These are phyloP conservation scores for Harringtonia lauricola DNA, from an alignment of 2,329 filamentous ascomycete genomes.

Conservation along the genomic window DNA sequence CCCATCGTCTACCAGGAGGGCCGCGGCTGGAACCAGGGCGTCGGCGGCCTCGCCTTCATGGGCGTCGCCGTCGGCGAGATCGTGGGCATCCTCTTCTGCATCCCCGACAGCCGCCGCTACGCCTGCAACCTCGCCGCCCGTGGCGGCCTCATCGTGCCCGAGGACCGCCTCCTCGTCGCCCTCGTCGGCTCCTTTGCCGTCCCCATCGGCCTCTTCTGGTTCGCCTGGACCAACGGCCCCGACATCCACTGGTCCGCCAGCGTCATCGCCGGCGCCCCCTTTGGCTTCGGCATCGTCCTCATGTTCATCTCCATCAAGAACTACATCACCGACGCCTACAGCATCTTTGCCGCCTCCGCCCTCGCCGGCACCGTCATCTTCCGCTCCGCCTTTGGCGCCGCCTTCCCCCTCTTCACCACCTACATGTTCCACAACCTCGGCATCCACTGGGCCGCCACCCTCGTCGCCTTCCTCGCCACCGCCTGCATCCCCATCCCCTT, in stretches of 20 bases:
- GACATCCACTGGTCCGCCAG: conserved; percentile 47
- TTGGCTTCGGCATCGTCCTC: conserved; percentile 24
- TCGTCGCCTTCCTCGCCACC: conserved; percentile 32
- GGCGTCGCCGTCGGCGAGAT: conserved; percentile 37
- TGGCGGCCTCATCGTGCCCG: conserved; percentile 18
- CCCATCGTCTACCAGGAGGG: conserved; percentile 41
- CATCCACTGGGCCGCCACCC: conserved; percentile 44
- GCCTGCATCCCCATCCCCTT: conserved; percentile 44
- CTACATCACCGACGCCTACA: conserved; percentile 42
- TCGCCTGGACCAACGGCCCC: conserved; percentile 51
- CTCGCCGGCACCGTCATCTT: conserved; percentile 53
- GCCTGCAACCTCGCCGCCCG: background rate
- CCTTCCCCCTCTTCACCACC: conserved; percentile 47
- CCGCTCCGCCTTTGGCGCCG: conserved; percentile 43
- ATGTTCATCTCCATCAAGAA: conserved; percentile 42
- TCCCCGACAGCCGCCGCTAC: conserved; percentile 17
- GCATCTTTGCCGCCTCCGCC: conserved; percentile 47
- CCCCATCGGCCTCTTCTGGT: conserved; percentile 53
- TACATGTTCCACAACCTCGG: conserved; percentile 50
- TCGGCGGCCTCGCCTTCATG: conserved; percentile 38
- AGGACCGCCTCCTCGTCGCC: conserved; percentile 48
- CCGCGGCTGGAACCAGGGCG: conserved; percentile 41
- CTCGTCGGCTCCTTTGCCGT: conserved; percentile 38
- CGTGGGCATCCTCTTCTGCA: conserved; percentile 24
- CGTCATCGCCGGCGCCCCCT: conserved; percentile 25